Evolutionary conservation across 2,329 filamentous ascomycete species (phyloP).

Genomic region (Diplodia scrobiculata): DNA sequence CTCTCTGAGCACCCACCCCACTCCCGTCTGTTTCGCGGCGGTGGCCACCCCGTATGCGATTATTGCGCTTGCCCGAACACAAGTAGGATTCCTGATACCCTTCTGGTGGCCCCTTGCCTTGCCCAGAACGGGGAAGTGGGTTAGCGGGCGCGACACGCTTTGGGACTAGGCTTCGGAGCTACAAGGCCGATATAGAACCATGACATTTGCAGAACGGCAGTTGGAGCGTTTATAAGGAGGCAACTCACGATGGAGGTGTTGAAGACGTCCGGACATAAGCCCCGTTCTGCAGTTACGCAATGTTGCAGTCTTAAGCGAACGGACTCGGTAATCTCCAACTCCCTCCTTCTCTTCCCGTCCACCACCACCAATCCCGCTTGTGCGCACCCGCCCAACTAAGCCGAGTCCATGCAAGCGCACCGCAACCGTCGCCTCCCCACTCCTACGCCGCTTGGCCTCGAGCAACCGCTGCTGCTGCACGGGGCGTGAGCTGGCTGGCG

Average conservation of each 20-base stretch:
- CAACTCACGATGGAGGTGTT: too few species aligned
- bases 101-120: conserved; percentile 8
- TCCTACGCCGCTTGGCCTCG: conserved; percentile 11
- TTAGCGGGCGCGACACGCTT: not conserved
- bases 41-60: conserved; percentile 5
- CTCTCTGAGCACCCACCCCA: too few species aligned
- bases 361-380: not conserved
- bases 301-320: not conserved
- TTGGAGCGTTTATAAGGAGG: too few species aligned
- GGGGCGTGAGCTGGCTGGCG: not conserved
- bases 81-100: conserved; percentile 8
- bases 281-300: not conserved
- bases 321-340: not conserved
- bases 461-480: conserved; percentile 15
- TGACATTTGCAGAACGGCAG: too few species aligned
- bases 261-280: too few species aligned
- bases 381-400: conserved; percentile 1
- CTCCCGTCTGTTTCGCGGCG: not conserved
- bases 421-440: conserved; percentile 5
- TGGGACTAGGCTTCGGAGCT: not conserved
- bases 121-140: conserved; percentile 7
- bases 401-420: conserved; percentile 20
- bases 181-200: not conserved
- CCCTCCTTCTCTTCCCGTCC: not conserved
- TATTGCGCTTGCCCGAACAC: not conserved